A percentile compares a stretch with the other conserved stretches of the same genome.
These are phyloP conservation scores for Cladosporium sp. DNA, from an alignment of 2,329 filamentous ascomycete genomes.

Conservation along the genomic window DNA sequence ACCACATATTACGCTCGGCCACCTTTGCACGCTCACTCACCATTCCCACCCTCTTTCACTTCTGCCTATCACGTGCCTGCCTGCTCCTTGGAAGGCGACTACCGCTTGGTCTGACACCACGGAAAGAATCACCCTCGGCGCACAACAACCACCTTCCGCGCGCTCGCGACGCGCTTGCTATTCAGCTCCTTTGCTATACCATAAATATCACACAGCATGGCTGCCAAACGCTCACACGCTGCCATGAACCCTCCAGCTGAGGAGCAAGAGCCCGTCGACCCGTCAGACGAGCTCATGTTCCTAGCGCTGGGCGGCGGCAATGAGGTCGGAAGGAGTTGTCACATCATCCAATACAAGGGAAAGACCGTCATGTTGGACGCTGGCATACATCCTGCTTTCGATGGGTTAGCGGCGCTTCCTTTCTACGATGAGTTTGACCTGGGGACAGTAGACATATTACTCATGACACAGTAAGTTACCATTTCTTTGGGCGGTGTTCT, in stretches of 20 bases:
- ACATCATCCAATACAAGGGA: slow-evolving; percentile 98
- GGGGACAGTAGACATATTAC: slow-evolving; percentile 90
- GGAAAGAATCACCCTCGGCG: not conserved
- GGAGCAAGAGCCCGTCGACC: slow-evolving; percentile 83
- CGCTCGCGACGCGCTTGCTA: not conserved
- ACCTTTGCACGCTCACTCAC: not conserved
- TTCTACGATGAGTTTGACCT: slow-evolving; percentile 99
- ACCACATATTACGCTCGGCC: not conserved
- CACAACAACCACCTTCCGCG: not conserved
- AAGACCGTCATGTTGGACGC: slow-evolving; percentile 99
- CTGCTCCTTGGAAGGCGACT: too few relatives aligned
- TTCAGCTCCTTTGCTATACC: not conserved
- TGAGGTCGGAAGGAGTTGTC: slow-evolving; percentile 93
- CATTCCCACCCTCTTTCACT: not conserved
- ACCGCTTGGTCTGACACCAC: not conserved
- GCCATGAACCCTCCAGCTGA: slow-evolving; percentile 66
- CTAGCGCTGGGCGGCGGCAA: slow-evolving; percentile 91
- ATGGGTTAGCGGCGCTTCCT: slow-evolving; percentile 85
- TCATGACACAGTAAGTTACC: slow-evolving; percentile 96
- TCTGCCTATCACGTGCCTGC: not conserved
- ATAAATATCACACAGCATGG: slow-evolving; percentile 60
- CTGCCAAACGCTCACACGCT: slow-evolving; percentile 68
- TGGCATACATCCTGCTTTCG: slow-evolving; percentile 93
- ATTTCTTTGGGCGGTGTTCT: not conserved
- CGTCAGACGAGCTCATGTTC: slow-evolving; percentile 90